Evolutionary conservation across 306 rosid species (phyloP).

Genomic region (Dryas octopetala): DNA sequence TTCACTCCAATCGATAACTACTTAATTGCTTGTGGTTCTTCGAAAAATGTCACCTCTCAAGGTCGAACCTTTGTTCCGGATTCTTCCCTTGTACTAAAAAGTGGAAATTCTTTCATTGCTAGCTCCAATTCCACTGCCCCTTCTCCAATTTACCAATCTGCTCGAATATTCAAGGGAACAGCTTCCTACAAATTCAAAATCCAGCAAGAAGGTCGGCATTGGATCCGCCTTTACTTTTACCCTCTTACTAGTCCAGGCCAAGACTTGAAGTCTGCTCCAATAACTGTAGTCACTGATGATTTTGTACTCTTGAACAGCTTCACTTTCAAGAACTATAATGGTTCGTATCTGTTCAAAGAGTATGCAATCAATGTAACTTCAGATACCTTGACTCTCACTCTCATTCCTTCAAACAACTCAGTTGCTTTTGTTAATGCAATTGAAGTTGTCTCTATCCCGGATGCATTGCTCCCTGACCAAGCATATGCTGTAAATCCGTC

Average conservation of each 20-base stretch:
- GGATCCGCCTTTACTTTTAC: constrained; percentile 79
- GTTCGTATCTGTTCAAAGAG: constrained; percentile 78
- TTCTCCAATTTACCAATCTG: constrained; percentile 69
- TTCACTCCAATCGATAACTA: constrained; percentile 70
- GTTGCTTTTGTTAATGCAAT: constrained; percentile 83
- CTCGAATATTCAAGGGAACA: constrained; percentile 59
- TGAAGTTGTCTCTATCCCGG: constrained; percentile 87
- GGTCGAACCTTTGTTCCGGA: constrained; percentile 78
- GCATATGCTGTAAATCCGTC: constrained; percentile 63
- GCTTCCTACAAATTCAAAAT: constrained; percentile 69
- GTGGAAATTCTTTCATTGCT: constrained; percentile 54
- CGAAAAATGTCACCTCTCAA: constrained; percentile 58
- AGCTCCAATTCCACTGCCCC: constrained; percentile 57
- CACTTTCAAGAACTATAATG: constrained; percentile 60
- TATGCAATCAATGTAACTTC: constrained; percentile 74
- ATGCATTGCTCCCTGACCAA: constrained; percentile 70
- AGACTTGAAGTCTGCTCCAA: constrained; percentile 59
- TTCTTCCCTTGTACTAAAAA: constrained; percentile 50
- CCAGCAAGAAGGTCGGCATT: constrained; percentile 61
- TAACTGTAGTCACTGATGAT: constrained; percentile 65
- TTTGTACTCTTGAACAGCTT: constrained; percentile 84
- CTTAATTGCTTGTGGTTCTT: constrained; percentile 80
- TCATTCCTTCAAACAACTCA: constrained; percentile 73
- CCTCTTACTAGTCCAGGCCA: constrained; percentile 48
- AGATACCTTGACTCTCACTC: constrained; percentile 55